Conservation (phyloP, 495 filamentous ascomycete genomes). For the Cetradonia linearis region DNA sequence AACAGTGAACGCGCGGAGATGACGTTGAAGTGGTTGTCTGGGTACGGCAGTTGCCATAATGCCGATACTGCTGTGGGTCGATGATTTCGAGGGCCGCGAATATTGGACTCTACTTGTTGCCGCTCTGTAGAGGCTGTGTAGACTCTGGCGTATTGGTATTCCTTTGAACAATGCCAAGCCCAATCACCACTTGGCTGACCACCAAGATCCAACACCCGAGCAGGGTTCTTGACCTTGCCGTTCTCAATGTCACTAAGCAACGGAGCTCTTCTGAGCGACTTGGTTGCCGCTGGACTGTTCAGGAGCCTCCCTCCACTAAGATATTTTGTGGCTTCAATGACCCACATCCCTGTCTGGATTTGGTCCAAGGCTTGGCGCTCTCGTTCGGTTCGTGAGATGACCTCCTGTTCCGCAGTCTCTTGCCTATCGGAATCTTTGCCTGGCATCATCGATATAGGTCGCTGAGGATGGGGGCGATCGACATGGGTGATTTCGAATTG, state of each 20-base stretch:
- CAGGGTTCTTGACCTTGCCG: constrained; percentile 31
- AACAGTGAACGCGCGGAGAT: constrained; percentile 86
- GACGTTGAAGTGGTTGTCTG: constrained; percentile 79
- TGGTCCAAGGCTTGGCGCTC: constrained; percentile 71
- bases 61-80: constrained; percentile 62
- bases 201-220: constrained; percentile 76
- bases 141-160: constrained; percentile 73
- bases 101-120: constrained; percentile 55
- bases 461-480: constrained; percentile 40
- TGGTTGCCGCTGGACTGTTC: constrained; percentile 57
- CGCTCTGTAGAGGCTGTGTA: constrained; percentile 73
- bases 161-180: constrained; percentile 84
- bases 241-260: constrained; percentile 16
- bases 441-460: constrained; percentile 43
- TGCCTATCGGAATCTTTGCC: constrained; percentile 37
- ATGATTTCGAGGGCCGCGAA: constrained; percentile 80
- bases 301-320: constrained; percentile 75
- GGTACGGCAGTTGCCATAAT: constrained; percentile 76
- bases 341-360: constrained; percentile 65
- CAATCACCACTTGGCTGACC: constrained; percentile 81
- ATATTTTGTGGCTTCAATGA: constrained; percentile 63
- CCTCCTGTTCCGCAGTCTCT: constrained; percentile 37
- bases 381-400: constrained; percentile 52
- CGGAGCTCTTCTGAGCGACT: constrained; percentile 39
- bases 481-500: constrained; percentile 53